These are phyloP conservation scores for Sporormia fimetaria DNA, from an alignment of 495 filamentous ascomycete species.

Conservation along the genomic window DNA sequence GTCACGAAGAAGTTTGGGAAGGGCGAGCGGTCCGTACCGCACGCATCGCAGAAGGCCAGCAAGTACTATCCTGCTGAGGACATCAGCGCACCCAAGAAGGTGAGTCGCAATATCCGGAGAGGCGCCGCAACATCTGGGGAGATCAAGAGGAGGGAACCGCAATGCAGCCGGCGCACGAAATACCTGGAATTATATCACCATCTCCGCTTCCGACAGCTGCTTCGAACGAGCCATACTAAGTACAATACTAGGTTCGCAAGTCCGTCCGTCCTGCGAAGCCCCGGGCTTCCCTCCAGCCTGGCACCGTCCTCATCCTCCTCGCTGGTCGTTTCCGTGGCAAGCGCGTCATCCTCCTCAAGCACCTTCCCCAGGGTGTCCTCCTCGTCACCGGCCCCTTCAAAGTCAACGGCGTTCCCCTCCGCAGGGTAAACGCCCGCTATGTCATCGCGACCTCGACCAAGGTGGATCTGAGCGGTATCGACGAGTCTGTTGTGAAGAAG, in stretches of 20 bases:
- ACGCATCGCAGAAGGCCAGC: conserved; percentile 77
- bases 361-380: conserved; percentile 90
- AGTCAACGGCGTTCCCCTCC: conserved; percentile 97
- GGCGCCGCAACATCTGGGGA: neutral
- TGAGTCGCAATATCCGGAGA: conserved; percentile 37
- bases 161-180: conserved; percentile 3
- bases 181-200: neutral
- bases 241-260: conserved; percentile 71
- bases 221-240: conserved; percentile 15
- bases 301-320: conserved; percentile 93
- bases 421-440: conserved; percentile 96
- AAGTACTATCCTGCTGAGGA: conserved; percentile 99
- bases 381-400: conserved; percentile 99
- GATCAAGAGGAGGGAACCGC: neutral
- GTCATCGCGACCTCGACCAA: conserved; percentile 93
- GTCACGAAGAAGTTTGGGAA: conserved; percentile 96
- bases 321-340: conserved; percentile 99
- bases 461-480: conserved; percentile 75
- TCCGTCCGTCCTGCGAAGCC: conserved; percentile 70
- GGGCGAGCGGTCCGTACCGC: conserved; percentile 80
- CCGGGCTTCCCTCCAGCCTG: conserved; percentile 78
- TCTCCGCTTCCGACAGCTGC: neutral
- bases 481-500: conserved; percentile 74
- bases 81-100: conserved; percentile 81
- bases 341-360: conserved; percentile 97